Evolutionary conservation across 1,284 basidiomycete species (phyloP).

Genomic region (Athelia sp.): DNA sequence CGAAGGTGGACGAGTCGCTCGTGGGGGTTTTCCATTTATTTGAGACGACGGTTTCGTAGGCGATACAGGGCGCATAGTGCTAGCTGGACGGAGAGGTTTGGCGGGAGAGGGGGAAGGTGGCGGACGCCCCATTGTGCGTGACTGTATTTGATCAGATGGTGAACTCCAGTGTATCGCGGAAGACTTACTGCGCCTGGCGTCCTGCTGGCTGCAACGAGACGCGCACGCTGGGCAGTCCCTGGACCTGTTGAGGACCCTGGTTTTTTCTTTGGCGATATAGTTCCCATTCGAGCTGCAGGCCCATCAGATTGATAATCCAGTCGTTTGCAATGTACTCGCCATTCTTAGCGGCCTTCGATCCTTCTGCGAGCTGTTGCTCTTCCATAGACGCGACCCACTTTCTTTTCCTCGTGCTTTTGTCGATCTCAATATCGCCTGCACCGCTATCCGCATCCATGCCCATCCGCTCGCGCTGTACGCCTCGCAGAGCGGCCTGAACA

Average conservation of each 20-base stretch:
- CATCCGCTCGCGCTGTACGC: constrained; percentile 54
- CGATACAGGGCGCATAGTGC: constrained; percentile 31
- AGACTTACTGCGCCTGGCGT: constrained; percentile 44
- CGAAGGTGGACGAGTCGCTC: constrained; percentile 45
- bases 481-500: constrained; percentile 61
- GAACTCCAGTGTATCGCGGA: constrained; percentile 5
- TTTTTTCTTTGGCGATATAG: constrained; percentile 51
- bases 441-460: constrained; percentile 38
- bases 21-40: constrained; percentile 16
- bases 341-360: constrained; percentile 50
- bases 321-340: constrained; percentile 34
- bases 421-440: constrained; percentile 50
- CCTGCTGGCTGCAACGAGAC: constrained; percentile 34
- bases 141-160: constrained; percentile 17
- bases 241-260: constrained; percentile 40
- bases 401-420: constrained; percentile 62
- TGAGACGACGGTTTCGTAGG: constrained; percentile 39
- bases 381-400: constrained; percentile 68
- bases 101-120: constrained; percentile 51
- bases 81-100: constrained; percentile 40
- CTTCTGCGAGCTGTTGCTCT: constrained; percentile 35
- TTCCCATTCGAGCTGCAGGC: constrained; percentile 42
- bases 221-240: constrained; percentile 42
- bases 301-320: constrained; percentile 2
- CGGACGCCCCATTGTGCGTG: constrained; percentile 29